phyloP scores from a whole-genome alignment of 139 green algal genomes.

The Diplosphaera chodatii region DNA sequence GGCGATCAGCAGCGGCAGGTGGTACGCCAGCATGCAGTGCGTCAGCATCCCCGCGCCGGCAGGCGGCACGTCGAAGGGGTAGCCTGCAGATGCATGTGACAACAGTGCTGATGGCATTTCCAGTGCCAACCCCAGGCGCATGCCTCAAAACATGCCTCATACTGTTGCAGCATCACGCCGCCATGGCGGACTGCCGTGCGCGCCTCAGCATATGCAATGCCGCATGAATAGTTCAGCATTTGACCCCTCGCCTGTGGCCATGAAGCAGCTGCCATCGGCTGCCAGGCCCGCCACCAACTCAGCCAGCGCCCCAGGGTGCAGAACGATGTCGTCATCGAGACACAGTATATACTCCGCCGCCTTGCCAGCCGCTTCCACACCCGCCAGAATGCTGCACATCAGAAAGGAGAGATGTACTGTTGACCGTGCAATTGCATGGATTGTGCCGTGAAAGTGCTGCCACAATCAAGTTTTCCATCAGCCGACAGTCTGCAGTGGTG shows the following conservation, averaged over 20 bases:
- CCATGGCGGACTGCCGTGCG: no score
- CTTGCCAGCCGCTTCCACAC: slow-evolving; percentile 15
- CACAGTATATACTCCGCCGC: slow-evolving; percentile 70
- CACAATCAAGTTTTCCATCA: no score
- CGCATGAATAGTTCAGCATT: neutral
- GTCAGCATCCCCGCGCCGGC: slow-evolving; percentile 32
- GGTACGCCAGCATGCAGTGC: slow-evolving; percentile 59
- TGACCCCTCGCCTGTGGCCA: slow-evolving; percentile 57
- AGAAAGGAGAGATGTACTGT: no score
- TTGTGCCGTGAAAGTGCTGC: no score
- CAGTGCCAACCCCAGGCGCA: no score
- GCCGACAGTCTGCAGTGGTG: no score
- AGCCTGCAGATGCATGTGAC: no score
- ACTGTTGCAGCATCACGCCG: no score
- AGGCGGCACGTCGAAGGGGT: slow-evolving; percentile 78
- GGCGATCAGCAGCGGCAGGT: slow-evolving; percentile 75
- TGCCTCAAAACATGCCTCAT: no score
- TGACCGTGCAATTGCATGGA: no score
- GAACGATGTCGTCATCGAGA: slow-evolving; percentile 87
- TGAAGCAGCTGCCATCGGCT: slow-evolving; percentile 45
- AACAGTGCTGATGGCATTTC: no score
- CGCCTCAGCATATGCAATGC: no score
- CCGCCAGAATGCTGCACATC: slow-evolving; percentile 30
- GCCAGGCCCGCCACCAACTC: slow-evolving; percentile 62
- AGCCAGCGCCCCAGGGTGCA: slow-evolving; percentile 56